Percentiles rank a stretch among this genome's conserved stretches.
These are phyloP conservation scores for Nigrospora sphaerica DNA, from an alignment of 2,329 filamentous ascomycete species.

Conservation along the genomic window DNA sequence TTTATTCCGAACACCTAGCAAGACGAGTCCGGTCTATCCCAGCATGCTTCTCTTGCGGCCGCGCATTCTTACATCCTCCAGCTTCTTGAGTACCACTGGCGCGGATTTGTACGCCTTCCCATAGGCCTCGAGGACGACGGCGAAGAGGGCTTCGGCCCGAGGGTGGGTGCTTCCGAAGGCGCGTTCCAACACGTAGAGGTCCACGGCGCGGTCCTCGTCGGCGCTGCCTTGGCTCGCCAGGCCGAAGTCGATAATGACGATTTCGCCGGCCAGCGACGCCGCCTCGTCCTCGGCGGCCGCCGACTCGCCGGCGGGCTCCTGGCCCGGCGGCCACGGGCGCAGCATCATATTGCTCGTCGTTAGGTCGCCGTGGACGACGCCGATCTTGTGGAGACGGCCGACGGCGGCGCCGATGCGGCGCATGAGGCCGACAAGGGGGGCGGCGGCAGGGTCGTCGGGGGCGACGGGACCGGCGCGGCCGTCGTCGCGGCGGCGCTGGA, in stretches of 20 bases:
- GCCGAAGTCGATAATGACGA: constrained; percentile 92
- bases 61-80: constrained; percentile 90
- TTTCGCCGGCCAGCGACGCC: constrained; percentile 54
- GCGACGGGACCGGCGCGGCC: constrained; percentile 8
- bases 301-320: constrained; percentile 7
- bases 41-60: constrained; percentile 97
- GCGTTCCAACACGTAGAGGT: constrained; percentile 90
- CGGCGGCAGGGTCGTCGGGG: constrained; percentile 33
- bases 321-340: constrained; percentile 28
- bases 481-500: constrained; percentile 36
- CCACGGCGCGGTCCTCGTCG: constrained; percentile 91
- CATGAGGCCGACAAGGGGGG: constrained; percentile 56
- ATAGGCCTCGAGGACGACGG: constrained; percentile 69
- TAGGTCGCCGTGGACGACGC: constrained; percentile 88
- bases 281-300: constrained; percentile 11
- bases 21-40: constrained; percentile 42
- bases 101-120: constrained; percentile 68
- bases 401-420: constrained; percentile 63
- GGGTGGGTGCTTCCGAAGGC: constrained; percentile 96
- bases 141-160: constrained; percentile 69
- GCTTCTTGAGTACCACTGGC: constrained; percentile 63
- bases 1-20: too few species aligned
- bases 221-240: constrained; percentile 73
- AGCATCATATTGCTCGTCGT: constrained; percentile 98
- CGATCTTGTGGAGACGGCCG: constrained; percentile 71